phyloP scores from a whole-genome alignment of 2,329 filamentous ascomycete genomes.

The Verticillium alfalfae region DNA sequence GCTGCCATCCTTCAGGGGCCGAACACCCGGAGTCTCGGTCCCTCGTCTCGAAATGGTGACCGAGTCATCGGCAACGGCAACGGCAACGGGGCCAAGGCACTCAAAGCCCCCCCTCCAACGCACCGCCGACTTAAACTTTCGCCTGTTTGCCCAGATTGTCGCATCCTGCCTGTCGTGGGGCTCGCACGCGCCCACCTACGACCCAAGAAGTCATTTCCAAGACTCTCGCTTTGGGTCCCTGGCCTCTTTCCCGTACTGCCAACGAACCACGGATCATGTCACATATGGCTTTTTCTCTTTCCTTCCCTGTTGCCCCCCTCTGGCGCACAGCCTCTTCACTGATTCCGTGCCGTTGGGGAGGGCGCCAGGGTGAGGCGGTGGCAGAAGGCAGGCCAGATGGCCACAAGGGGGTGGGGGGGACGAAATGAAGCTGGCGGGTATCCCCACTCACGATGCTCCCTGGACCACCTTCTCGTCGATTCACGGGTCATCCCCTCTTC shows the following conservation, averaged over 20 bases:
- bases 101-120: background rate
- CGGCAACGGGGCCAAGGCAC: background rate
- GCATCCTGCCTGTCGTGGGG: background rate
- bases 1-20: background rate
- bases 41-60: background rate
- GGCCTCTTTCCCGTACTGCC: background rate
- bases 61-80: background rate
- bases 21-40: background rate
- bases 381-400: background rate
- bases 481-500: no score
- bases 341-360: background rate
- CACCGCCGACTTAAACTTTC: background rate
- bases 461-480: background rate
- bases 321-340: background rate
- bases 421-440: background rate
- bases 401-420: background rate
- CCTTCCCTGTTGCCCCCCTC: no score
- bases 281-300: background rate
- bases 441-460: background rate
- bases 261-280: background rate
- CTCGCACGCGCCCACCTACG: background rate
- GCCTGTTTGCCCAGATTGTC: background rate
- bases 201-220: background rate
- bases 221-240: background rate
- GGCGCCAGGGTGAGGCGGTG: no score